A percentile compares a stretch with the other conserved stretches of the same genome.
Evolutionary conservation across 2,329 filamentous ascomycete species (phyloP).

Genomic region (Colletotrichum sp.): DNA sequence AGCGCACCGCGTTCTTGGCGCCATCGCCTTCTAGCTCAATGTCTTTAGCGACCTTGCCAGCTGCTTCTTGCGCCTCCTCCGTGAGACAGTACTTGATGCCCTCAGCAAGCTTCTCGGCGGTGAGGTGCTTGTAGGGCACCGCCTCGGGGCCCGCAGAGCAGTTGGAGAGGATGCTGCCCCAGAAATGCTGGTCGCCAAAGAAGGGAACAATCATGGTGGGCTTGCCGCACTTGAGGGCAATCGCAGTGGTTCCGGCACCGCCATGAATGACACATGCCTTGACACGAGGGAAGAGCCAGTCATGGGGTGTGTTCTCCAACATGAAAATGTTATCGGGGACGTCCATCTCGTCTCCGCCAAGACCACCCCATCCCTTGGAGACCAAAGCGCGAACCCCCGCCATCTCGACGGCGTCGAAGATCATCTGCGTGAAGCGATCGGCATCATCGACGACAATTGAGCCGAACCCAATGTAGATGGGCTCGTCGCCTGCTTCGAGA

Average conservation of each 20-base stretch:
- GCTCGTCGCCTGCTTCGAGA: conserved; percentile 59
- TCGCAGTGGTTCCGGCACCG: conserved; percentile 79
- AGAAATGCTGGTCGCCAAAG: conserved; percentile 82
- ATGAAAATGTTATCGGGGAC: conserved; percentile 71
- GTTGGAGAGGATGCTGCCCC: conserved; percentile 72
- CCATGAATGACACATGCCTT: conserved; percentile 75
- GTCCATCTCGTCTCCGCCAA: conserved; percentile 58
- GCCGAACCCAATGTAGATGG: conserved; percentile 79
- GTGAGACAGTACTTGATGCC: conserved; percentile 73
- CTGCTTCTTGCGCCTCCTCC: conserved; percentile 62
- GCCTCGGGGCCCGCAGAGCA: conserved; percentile 69
- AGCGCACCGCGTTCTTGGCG: conserved; percentile 70
- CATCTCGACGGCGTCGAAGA: conserved; percentile 70
- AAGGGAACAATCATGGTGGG: conserved; percentile 82
- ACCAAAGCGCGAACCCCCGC: conserved; percentile 75
- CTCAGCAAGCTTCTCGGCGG: conserved; percentile 68
- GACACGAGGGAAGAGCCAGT: conserved; percentile 76
- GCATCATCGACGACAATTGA: conserved; percentile 79
- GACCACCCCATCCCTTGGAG: conserved; percentile 77
- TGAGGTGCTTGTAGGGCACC: conserved; percentile 72
- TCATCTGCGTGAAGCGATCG: conserved; percentile 70
- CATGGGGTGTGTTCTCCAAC: conserved; percentile 76
- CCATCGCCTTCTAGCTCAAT: conserved; percentile 72
- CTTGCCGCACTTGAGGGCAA: conserved; percentile 72
- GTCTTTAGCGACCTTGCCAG: conserved; percentile 61